Base-by-base conservation (phyloP, 1,139 yeast species). In the Geotrichum citri-aurantii region DNA sequence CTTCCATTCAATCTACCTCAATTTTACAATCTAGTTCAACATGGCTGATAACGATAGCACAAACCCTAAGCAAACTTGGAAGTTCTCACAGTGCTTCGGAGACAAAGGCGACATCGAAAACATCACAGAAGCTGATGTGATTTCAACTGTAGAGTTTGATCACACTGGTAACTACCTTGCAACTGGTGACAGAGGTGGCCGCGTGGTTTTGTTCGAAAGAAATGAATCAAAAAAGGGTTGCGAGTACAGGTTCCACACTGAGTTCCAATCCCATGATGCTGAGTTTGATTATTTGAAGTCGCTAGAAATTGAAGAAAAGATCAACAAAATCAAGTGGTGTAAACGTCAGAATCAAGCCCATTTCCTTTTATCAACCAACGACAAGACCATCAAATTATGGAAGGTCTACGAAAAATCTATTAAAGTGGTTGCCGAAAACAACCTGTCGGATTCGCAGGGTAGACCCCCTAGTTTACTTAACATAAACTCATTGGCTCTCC, bases 131-230 rank as follows among this genome's bases (percentile, higher is more conserved):
- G 97, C 98, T 8, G 99, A 95, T 73, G 92, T 95, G 69, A 93
- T 95, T 63, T 88, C 97, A 29, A 90, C 99, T 1, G 98, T 95
- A 49, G 98, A 95, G 75, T 95, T 95, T 70, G 97, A 95, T 72
- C 89, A 86, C 70, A 84, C 95, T 17, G 99, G 99, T 54, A 90
- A 93, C 72, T 95, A 86, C 69, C 78, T 95, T 62, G 99, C 99
- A 61, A 93, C 99, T 1, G 99, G 99, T 62, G 99, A 95, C 75
- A 86, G 93, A 70, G 99, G 99, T 55, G 99, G 99, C 27, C 82
- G 99, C 66, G 97, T 95, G 48, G 99, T 95, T 14, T 76, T 95
- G 59, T 95, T 95, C 74, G 98, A 93, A 74, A 82, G 98, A 67
- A 91, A 90, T 72, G 86, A 85, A 66, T 75, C 78, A 63, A 88